These are phyloP conservation scores for Dictyostelium intermedium DNA, from an alignment of 78 protist species.

Conservation along the genomic window DNA sequence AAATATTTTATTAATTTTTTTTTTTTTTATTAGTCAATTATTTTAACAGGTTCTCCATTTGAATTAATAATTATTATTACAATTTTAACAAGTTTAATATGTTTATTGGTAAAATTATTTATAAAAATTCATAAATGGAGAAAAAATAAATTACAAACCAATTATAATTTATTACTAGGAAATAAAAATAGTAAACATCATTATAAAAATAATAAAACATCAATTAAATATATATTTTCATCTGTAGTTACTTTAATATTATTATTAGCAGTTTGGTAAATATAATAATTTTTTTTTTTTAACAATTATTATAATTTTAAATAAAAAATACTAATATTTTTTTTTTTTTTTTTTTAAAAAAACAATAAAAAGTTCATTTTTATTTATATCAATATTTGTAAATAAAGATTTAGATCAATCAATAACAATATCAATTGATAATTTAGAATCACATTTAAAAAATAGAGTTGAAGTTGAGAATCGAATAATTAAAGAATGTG, in stretches of 20 bases:
- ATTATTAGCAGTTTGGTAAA: conserved; percentile 3
- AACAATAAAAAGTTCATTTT: background rate
- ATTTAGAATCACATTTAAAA: background rate
- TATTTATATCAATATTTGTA: conserved; percentile 16
- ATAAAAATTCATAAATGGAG: background rate
- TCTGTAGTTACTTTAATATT: background rate
- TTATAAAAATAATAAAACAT: background rate
- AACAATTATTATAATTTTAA: background rate
- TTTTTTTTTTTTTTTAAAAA: background rate
- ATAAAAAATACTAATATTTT: background rate
- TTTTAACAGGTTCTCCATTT: conserved; percentile 62
- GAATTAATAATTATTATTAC: background rate
- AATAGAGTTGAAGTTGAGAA: conserved; percentile 25
- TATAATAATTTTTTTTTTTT: background rate
- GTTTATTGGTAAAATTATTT: background rate
- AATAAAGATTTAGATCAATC: conserved; percentile 58
- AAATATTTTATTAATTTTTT: background rate
- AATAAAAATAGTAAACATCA: background rate
- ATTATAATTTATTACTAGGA: background rate
- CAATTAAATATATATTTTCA: background rate
- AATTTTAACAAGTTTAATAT: background rate
- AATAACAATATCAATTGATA: conserved; percentile 15
- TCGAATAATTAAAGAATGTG: conserved; percentile 37
- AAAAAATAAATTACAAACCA: background rate
- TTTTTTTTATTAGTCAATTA: conserved; percentile 9